phyloP scores from a whole-genome alignment of 2,329 filamentous ascomycete genomes.

The Monosporascus sp. region DNA sequence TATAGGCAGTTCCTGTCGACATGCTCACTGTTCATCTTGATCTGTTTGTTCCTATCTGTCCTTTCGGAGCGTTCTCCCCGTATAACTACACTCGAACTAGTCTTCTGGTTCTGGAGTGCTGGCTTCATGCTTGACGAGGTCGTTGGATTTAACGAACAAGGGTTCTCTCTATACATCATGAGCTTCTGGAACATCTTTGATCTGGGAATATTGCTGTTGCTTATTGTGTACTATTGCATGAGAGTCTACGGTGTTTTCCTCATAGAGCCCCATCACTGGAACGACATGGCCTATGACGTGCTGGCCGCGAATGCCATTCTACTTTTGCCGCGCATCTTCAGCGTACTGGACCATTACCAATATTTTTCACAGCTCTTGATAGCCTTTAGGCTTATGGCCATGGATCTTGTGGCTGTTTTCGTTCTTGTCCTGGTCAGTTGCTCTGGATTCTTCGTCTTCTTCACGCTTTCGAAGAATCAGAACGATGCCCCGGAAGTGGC shows the following conservation, averaged over 20 bases:
- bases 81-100: slow-evolving; percentile 77
- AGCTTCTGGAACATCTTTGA: slow-evolving; percentile 98
- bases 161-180: slow-evolving; percentile 94
- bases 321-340: slow-evolving; percentile 85
- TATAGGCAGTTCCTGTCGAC: slow-evolving; percentile 91
- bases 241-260: slow-evolving; percentile 83
- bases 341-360: slow-evolving; percentile 86
- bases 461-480: slow-evolving; percentile 72
- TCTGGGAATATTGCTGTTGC: slow-evolving; percentile 77
- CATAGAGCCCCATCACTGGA: slow-evolving; percentile 67
- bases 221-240: slow-evolving; percentile 86
- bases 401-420: slow-evolving; percentile 80
- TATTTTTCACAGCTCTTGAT: slow-evolving; percentile 95
- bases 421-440: slow-evolving; percentile 81
- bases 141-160: slow-evolving; percentile 93
- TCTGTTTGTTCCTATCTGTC: slow-evolving; percentile 81
- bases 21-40: slow-evolving; percentile 76
- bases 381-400: slow-evolving; percentile 88
- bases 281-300: slow-evolving; percentile 88
- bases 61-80: slow-evolving; percentile 67
- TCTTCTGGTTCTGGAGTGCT: slow-evolving; percentile 98
- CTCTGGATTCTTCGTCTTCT: slow-evolving; percentile 93
- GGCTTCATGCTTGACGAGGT: slow-evolving; percentile 96
- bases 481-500: slow-evolving; percentile 70
- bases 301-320: slow-evolving; percentile 86